Evolutionary conservation across 2,329 filamentous ascomycete genomes (phyloP).

Genomic region (Penicillium digitatum): DNA sequence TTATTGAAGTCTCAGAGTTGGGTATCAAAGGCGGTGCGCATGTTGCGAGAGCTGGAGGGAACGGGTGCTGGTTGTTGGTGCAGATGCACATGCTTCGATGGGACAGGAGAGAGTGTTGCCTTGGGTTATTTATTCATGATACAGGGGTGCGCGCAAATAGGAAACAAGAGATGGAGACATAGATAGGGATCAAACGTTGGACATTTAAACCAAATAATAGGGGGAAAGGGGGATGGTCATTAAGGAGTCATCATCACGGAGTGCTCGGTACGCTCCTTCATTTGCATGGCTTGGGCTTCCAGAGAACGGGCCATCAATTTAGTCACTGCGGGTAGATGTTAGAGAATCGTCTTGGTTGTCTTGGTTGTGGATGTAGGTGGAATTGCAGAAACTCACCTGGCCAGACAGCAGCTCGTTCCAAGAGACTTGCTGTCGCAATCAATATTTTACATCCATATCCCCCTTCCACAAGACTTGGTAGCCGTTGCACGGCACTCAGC

Average conservation of each 20-base stretch:
- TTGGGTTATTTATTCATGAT: conserved; percentile 13
- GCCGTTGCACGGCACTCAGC: conserved; percentile 48
- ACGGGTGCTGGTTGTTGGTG: background rate
- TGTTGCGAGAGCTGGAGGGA: background rate
- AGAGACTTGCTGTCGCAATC: conserved; percentile 76
- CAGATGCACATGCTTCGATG: background rate
- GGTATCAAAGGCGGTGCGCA: conserved; percentile 9
- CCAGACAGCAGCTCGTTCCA: conserved; percentile 89
- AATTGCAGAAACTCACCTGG: conserved; percentile 60
- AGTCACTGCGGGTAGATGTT: conserved; percentile 51
- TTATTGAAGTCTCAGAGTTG: conserved; percentile 12
- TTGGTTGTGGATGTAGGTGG: background rate
- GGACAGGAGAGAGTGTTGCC: background rate
- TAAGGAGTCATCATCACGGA: conserved; percentile 31
- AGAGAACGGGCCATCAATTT: conserved; percentile 65
- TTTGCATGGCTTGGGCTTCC: conserved; percentile 60
- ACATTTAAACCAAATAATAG: conserved; percentile 4
- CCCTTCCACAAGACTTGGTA: conserved; percentile 59
- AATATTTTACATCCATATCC: conserved; percentile 84
- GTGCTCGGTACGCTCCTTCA: conserved; percentile 55
- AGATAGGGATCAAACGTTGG: background rate
- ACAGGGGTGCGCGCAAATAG: conserved; percentile 7
- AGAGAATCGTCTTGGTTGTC: background rate
- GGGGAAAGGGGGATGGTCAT: conserved; percentile 6
- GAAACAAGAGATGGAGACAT: background rate